phyloP scores from a whole-genome alignment of 148 eudicot genomes.

The Heliosperma pusillum region DNA sequence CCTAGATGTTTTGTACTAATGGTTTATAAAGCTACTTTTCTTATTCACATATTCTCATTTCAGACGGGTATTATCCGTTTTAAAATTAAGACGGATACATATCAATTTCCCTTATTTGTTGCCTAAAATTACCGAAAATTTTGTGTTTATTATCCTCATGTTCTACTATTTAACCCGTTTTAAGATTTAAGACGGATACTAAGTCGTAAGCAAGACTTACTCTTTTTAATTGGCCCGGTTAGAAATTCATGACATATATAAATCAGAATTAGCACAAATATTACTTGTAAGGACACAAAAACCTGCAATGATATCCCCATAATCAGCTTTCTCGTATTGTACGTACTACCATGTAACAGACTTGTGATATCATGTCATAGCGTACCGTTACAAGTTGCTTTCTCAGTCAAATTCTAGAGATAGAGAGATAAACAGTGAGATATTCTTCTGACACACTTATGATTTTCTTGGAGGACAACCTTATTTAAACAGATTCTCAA shows the following conservation, averaged over 20 bases:
- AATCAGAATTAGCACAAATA: neutral
- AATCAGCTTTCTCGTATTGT: constrained; percentile 18
- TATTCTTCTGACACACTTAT: constrained; percentile 27
- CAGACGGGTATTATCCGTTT: too few relatives aligned
- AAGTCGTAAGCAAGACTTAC: too few relatives aligned
- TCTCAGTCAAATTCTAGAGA: constrained; percentile 23
- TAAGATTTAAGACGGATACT: too few relatives aligned
- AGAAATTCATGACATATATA: neutral
- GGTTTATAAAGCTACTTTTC: too few relatives aligned
- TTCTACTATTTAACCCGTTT: too few relatives aligned
- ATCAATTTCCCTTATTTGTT: too few relatives aligned
- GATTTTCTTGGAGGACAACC: constrained; percentile 25
- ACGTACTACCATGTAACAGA: constrained; percentile 19
- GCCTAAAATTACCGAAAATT: too few relatives aligned
- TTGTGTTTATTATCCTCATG: too few relatives aligned
- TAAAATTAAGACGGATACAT: too few relatives aligned
- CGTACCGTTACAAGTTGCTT: constrained; percentile 35
- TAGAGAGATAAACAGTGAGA: constrained; percentile 9
- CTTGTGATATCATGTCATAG: constrained; percentile 13
- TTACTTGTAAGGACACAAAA: neutral
- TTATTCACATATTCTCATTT: too few relatives aligned
- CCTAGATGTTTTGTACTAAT: too few relatives aligned
- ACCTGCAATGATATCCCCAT: neutral
- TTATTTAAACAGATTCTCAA: neutral
- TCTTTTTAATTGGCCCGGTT: too few relatives aligned